A percentile compares a stretch with the other conserved stretches of the same genome.
Evolutionary conservation across 1,284 basidiomycete species (phyloP).

Genomic region (Stygiomarasmius scandens): DNA sequence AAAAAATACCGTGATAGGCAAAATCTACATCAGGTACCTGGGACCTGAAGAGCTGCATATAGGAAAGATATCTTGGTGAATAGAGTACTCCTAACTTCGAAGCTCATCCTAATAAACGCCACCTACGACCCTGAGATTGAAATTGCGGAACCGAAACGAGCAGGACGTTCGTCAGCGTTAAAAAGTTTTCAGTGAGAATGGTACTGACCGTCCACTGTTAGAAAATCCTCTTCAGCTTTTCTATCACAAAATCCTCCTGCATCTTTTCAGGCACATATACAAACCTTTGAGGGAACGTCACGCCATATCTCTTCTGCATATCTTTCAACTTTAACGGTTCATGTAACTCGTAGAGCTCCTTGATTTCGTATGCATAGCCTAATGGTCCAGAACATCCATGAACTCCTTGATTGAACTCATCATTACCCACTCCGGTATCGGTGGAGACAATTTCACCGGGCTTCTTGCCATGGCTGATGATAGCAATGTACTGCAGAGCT

Average conservation of each 20-base stretch:
- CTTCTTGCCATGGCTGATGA: background rate
- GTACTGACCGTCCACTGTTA: background rate
- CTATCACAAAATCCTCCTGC: constrained; percentile 4
- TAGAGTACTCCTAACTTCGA: too few relatives aligned
- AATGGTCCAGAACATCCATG: background rate
- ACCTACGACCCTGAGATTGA: too few relatives aligned
- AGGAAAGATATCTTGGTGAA: too few relatives aligned
- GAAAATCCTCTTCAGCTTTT: constrained; percentile 1
- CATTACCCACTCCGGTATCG: background rate
- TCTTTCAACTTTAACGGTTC: background rate
- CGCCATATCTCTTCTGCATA: constrained; percentile 7
- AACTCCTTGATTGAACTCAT: background rate
- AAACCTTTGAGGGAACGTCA: constrained; percentile 5
- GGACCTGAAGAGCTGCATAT: too few relatives aligned
- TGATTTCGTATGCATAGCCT: constrained; percentile 5
- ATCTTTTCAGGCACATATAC: constrained; percentile 5
- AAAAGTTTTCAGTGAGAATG: too few relatives aligned
- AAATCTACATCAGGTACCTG: too few relatives aligned
- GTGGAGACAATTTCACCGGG: background rate
- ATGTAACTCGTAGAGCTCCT: constrained; percentile 6
- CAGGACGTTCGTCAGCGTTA: too few relatives aligned
- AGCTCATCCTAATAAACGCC: too few relatives aligned
- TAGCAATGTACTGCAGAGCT: background rate
- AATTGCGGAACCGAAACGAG: too few relatives aligned
- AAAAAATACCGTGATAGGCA: too few relatives aligned